Conservation (phyloP, 805 yeast genomes). For the Ogataea trehalophila region DNA sequence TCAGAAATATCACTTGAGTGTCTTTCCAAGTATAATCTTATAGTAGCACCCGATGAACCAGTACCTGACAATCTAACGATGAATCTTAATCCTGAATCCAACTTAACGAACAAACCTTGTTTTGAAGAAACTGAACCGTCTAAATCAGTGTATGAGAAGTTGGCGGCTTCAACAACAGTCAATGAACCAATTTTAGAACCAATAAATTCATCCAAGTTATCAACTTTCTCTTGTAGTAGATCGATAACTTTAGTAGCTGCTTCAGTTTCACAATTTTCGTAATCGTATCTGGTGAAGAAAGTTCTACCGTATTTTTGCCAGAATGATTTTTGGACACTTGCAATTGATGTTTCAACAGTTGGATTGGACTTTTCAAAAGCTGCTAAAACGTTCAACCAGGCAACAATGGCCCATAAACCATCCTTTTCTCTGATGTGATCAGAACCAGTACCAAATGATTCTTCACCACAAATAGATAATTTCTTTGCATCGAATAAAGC, state of each 20-base stretch:
- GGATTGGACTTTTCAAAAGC: conserved; percentile 62
- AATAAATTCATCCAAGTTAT: conserved; percentile 32
- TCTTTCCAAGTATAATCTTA: conserved; percentile 85
- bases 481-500: conserved; percentile 90
- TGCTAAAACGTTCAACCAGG: conserved; percentile 95
- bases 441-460: conserved; percentile 96
- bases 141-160: conserved; percentile 87
- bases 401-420: conserved; percentile 96
- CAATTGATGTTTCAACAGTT: conserved; percentile 48
- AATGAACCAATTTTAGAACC: conserved; percentile 52
- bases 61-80: conserved; percentile 94
- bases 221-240: conserved; percentile 38
- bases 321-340: conserved; percentile 74
- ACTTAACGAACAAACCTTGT: conserved; percentile 85
- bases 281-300: conserved; percentile 95
- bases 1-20: conserved; percentile 57
- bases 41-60: conserved; percentile 97
- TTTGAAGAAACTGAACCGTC: conserved; percentile 86
- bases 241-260: conserved; percentile 70
- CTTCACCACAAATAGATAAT: conserved; percentile 96
- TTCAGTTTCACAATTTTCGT: conserved; percentile 72
- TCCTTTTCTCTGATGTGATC: conserved; percentile 97
- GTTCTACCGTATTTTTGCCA: conserved; percentile 94
- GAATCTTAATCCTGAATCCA: conserved; percentile 76
- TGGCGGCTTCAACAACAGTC: conserved; percentile 70